Conservation (phyloP, 2,329 filamentous ascomycete genomes). For the Stemphylium beticola region DNA sequence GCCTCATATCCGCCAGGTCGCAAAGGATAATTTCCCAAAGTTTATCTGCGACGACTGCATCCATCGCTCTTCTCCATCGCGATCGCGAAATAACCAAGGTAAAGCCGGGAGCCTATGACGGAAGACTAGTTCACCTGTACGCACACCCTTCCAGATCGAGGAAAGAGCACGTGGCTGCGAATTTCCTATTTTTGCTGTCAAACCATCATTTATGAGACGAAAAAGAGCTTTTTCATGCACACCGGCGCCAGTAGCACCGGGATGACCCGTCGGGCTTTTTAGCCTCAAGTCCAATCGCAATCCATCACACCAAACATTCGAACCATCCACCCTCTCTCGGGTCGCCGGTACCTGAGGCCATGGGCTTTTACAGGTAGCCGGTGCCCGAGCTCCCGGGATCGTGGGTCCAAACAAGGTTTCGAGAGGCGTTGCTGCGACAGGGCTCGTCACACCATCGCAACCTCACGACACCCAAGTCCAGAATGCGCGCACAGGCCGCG, state of each 20-base stretch:
- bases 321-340: neutral
- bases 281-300: neutral
- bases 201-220: constrained; percentile 1
- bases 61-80: too few species aligned
- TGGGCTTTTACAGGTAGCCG: neutral
- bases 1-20: too few species aligned
- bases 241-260: neutral
- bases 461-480: neutral
- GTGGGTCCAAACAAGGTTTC: constrained; percentile 14
- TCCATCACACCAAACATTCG: constrained; percentile 5
- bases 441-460: constrained; percentile 14
- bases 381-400: neutral
- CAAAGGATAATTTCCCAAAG: too few species aligned
- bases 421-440: constrained; percentile 13
- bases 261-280: neutral
- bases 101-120: too few species aligned
- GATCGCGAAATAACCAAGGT: neutral
- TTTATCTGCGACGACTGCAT: neutral
- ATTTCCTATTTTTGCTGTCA: neutral
- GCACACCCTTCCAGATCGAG: neutral
- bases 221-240: constrained; percentile 6
- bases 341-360: constrained; percentile 1
- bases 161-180: neutral
- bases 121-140: neutral
- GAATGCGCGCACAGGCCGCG: neutral